A percentile compares a stretch with the other conserved stretches of the same genome.
phyloP scores from a whole-genome alignment of 2,329 filamentous ascomycete genomes.

The Scedosporium apiospermum region DNA sequence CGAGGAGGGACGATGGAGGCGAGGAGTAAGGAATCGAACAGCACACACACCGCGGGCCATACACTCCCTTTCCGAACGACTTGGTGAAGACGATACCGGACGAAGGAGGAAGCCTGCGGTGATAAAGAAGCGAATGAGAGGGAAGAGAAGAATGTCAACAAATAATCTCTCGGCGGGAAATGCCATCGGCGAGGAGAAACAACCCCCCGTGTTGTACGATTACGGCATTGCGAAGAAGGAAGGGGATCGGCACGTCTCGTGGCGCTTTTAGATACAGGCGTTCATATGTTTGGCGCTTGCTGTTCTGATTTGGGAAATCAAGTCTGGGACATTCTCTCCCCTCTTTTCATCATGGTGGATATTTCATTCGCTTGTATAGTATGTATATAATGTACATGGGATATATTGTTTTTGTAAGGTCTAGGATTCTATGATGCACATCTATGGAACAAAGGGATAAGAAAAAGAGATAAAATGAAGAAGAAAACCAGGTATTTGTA shows the following conservation, averaged over 20 bases:
- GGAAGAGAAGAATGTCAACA: too few relatives aligned
- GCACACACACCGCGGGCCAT: too few relatives aligned
- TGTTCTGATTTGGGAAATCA: too few relatives aligned
- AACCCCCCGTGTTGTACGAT: not conserved
- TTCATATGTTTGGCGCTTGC: not conserved
- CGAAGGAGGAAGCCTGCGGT: not conserved
- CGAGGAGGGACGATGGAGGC: conserved; percentile 17
- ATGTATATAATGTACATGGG: not conserved
- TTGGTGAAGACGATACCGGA: too few relatives aligned
- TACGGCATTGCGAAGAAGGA: not conserved
- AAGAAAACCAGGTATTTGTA: not conserved
- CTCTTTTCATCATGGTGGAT: not conserved
- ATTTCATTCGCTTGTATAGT: not conserved
- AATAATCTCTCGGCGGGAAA: too few relatives aligned
- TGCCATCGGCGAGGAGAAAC: conserved; percentile 12
- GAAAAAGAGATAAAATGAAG: not conserved
- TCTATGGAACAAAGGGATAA: not conserved
- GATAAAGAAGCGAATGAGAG: not conserved
- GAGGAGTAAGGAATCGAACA: conserved; percentile 14
- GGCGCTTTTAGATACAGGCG: conserved; percentile 2
- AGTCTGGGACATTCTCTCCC: not conserved
- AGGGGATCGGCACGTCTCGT: not conserved
- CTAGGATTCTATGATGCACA: not conserved
- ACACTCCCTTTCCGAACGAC: too few relatives aligned
- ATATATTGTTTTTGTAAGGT: not conserved